These are phyloP conservation scores for Panicum miliaceum DNA, from an alignment of 176 grass and related monocot genomes.

Conservation along the genomic window DNA sequence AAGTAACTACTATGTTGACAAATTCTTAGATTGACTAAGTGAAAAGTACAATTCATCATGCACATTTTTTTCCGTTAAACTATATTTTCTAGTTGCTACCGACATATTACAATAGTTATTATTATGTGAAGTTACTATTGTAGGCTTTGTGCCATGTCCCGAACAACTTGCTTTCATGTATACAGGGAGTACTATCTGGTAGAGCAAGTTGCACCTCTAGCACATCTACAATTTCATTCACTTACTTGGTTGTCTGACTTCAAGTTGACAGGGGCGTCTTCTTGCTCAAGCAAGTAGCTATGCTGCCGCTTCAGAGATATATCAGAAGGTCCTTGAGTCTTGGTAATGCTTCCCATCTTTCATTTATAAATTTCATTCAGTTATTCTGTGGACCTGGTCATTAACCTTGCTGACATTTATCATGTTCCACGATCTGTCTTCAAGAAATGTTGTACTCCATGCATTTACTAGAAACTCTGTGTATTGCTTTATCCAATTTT, in stretches of 20 bases:
- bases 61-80: not conserved
- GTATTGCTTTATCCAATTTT: constrained; percentile 9
- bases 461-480: not conserved
- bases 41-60: not conserved
- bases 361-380: constrained; percentile 15
- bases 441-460: not conserved
- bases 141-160: not conserved
- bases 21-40: not conserved
- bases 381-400: constrained; percentile 11
- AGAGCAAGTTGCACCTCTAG: constrained; percentile 11
- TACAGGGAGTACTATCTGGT: not conserved
- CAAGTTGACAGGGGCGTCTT: constrained; percentile 97
- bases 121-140: not conserved
- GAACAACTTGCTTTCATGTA: not conserved
- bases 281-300: constrained; percentile 80
- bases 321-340: constrained; percentile 78
- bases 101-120: not conserved
- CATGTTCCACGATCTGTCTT: constrained; percentile 1
- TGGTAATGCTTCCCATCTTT: constrained; percentile 60
- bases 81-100: not conserved
- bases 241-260: constrained; percentile 70
- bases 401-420: not conserved
- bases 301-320: constrained; percentile 71
- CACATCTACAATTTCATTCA: constrained; percentile 34
- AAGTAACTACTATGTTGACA: not conserved